Evolutionary conservation across 352 stramenopile genomes (phyloP).

Genomic region (Pythium monospermum): DNA sequence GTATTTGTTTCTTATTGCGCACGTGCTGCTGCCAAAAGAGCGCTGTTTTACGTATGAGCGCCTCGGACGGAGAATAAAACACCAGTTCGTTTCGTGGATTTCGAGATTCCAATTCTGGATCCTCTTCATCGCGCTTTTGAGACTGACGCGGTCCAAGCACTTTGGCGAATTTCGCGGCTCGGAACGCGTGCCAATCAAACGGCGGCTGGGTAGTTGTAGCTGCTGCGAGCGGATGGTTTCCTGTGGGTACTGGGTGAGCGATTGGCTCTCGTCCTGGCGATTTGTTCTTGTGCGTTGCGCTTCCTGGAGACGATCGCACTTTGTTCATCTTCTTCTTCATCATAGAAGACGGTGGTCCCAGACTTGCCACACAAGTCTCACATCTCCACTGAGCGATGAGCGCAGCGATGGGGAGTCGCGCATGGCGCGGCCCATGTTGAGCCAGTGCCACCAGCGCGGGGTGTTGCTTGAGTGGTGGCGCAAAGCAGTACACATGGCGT

Average conservation of each 20-base stretch:
- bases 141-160: not conserved
- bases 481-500: slow-evolving; percentile 68
- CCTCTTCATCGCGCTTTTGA: slow-evolving; percentile 1
- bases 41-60: slow-evolving; percentile 42
- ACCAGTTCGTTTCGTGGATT: slow-evolving; percentile 24
- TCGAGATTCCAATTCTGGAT: not conserved
- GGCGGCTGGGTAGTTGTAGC: not conserved
- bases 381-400: slow-evolving; percentile 28
- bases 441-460: slow-evolving; percentile 24
- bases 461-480: slow-evolving; percentile 55
- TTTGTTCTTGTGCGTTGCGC: not conserved
- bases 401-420: slow-evolving; percentile 6
- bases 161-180: slow-evolving; percentile 16
- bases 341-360: not conserved
- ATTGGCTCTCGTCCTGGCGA: not conserved
- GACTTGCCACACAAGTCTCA: slow-evolving; percentile 14
- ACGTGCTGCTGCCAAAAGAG: slow-evolving; percentile 37
- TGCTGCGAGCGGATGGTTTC: not conserved
- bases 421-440: slow-evolving; percentile 19
- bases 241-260: not conserved
- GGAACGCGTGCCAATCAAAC: slow-evolving; percentile 34
- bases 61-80: slow-evolving; percentile 45
- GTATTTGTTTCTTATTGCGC: slow-evolving; percentile 15
- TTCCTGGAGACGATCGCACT: not conserved
- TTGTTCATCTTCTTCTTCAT: not conserved